These are phyloP conservation scores for Gentiana macrophylla DNA, from an alignment of 257 asterid genomes.

Conservation along the genomic window DNA sequence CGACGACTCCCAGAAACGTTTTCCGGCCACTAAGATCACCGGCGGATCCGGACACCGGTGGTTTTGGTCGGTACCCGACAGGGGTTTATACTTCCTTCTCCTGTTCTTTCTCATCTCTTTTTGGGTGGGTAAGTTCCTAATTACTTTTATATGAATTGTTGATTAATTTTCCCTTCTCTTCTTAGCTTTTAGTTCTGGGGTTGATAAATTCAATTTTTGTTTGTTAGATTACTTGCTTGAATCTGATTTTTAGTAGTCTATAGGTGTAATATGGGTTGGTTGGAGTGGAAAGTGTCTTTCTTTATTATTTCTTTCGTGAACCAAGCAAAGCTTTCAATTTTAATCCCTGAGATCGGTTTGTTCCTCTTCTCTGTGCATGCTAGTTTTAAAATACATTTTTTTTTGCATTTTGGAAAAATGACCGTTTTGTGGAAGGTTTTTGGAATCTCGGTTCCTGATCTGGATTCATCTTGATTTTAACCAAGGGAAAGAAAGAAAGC, in stretches of 20 bases:
- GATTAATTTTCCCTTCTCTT: not conserved
- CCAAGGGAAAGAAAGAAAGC: not conserved
- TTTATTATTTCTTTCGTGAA: too few relatives aligned
- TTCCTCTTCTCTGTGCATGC: not conserved
- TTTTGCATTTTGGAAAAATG: not conserved
- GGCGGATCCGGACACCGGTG: slow-evolving; percentile 4
- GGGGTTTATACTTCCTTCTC: not conserved
- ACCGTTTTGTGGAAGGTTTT: not conserved
- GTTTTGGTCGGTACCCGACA: slow-evolving; percentile 7
- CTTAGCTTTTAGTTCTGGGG: not conserved
- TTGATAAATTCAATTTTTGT: not conserved
- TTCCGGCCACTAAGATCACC: slow-evolving; percentile 8
- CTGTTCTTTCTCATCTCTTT: not conserved
- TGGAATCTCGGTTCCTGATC: not conserved
- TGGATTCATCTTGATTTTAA: not conserved
- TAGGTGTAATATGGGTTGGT: too few relatives aligned
- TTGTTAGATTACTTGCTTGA: not conserved
- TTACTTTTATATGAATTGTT: not conserved
- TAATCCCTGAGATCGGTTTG: too few relatives aligned
- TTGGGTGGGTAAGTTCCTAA: slow-evolving; percentile 10
- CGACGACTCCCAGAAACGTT: slow-evolving; percentile 14
- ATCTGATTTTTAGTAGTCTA: not conserved
- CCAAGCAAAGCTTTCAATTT: too few relatives aligned
- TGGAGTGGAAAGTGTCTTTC: not conserved
- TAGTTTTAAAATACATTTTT: not conserved